Evolutionary conservation across 495 filamentous ascomycete species (phyloP), one percentile per base, ranked within the genome.

Genomic region (Penicillium simplicissimum): DNA sequence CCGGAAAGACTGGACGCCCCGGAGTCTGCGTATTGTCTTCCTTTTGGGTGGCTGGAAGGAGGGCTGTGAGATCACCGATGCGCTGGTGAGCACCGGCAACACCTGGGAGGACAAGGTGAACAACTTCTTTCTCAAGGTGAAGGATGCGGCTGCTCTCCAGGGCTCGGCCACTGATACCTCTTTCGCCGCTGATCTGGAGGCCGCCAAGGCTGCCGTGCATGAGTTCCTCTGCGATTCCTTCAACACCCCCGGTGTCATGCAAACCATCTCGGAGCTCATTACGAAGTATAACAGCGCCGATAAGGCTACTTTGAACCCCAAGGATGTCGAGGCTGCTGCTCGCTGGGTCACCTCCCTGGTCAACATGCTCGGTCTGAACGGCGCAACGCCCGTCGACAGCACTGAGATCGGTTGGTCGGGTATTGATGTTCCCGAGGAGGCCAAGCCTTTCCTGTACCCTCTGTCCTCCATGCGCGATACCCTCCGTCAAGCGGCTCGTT

Each of bases 21-120:
- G 95, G 40, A 84, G 84, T 25, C 80, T 98, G 76, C 81, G 95
- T 31, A 90, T 97, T 52, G 88, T 95, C 9, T 96, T 98, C 77
- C 71, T 98, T 34, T 84, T 96, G 52, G 90, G 92, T 47, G 83
- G 83, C 9, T 98, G 95, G 95, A 90, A 90, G 60, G 90, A 96
- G 33, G 90, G 92, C 1, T 85, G 97, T 31, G 95, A 98, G 70
- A 92, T 98, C 60, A 92, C 92, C 0, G 85, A 88, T 0, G 93
- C 92, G 52, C 84, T 97, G 63, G 80, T 90, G 8, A 88, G 84
- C 31, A 80, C 86, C 54, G 90, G 88, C 0, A 85, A 84, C 55
- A 82, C 80, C 3, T 97, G 93, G 90, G 95, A 98, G 72, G 83
- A 83, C 25, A 88, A 87, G 15, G 71, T 97, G 9, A 89, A 90